Percentiles rank a stretch among this genome's conserved stretches.
Conservation (phyloP, 2,329 filamentous ascomycete genomes). For the Alternaria postmessia region DNA sequence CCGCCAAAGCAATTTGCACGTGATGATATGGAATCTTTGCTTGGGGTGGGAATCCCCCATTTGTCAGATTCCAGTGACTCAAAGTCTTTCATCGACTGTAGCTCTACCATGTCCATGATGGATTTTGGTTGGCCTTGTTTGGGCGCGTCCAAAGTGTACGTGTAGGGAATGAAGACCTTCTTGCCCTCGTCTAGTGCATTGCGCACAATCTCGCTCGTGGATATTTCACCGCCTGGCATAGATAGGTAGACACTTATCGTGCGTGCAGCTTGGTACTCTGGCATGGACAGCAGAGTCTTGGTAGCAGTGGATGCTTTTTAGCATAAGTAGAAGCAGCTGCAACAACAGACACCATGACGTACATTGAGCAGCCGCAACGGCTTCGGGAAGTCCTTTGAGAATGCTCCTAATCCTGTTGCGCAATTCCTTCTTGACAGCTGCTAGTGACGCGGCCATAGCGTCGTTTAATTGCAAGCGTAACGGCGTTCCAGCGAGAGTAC, state of each 20-base stretch:
- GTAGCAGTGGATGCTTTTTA: constrained; percentile 70
- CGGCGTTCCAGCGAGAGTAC: constrained; percentile 21
- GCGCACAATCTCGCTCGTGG: constrained; percentile 81
- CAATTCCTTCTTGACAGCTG: constrained; percentile 77
- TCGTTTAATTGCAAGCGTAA: constrained; percentile 17
- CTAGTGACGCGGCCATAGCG: constrained; percentile 60
- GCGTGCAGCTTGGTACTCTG: constrained; percentile 77
- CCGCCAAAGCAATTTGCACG: constrained; percentile 79
- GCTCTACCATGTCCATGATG: constrained; percentile 94
- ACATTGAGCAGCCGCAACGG: constrained; percentile 76
- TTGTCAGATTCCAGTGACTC: constrained; percentile 77
- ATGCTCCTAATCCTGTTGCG: constrained; percentile 73
- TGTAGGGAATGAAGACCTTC: constrained; percentile 89
- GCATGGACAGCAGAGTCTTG: constrained; percentile 69
- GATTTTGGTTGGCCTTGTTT: constrained; percentile 61
- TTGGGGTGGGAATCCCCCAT: constrained; percentile 95
- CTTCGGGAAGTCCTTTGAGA: constrained; percentile 68
- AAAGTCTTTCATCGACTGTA: constrained; percentile 78
- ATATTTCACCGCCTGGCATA: constrained; percentile 88
- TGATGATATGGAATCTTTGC: constrained; percentile 67
- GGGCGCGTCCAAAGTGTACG: constrained; percentile 67
- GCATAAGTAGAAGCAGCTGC: constrained; percentile 22
- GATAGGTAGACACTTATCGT: constrained; percentile 88
- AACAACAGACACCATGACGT: constrained; percentile 45
- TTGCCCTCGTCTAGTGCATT: constrained; percentile 82